phyloP scores from a whole-genome alignment of 2,329 filamentous ascomycete genomes.

The Epichloe glyceriae region DNA sequence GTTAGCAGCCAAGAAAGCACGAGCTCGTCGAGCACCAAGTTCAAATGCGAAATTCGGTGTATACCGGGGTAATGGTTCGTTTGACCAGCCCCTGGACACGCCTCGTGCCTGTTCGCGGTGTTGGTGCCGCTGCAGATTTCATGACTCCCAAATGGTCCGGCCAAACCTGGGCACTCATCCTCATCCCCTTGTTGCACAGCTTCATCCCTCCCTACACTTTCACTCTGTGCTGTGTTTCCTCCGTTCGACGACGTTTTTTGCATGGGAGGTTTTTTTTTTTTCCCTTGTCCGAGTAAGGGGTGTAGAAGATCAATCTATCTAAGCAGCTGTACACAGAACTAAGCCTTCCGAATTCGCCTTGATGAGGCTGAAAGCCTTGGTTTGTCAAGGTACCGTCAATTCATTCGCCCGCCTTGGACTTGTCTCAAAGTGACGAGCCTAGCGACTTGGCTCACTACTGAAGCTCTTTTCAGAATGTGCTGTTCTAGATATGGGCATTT shows the following conservation, averaged over 20 bases:
- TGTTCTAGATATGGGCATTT: neutral
- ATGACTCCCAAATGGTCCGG: neutral
- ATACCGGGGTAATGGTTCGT: slow-evolving; percentile 21
- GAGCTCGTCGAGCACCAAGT: slow-evolving; percentile 11
- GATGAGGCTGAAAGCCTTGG: neutral
- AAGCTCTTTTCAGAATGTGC: neutral
- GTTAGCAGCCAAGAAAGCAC: slow-evolving; percentile 19
- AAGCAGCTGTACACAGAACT: neutral
- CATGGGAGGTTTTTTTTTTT: rapidly evolving
- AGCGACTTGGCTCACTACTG: neutral
- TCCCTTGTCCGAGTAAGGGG: too few species aligned
- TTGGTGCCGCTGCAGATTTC: slow-evolving; percentile 6
- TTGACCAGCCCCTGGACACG: slow-evolving; percentile 3
- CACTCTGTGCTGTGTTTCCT: neutral
- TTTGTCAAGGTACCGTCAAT: neutral
- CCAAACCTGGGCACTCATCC: neutral
- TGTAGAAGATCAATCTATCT: neutral
- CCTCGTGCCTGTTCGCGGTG: neutral
- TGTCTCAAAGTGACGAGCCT: neutral
- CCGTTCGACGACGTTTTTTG: neutral
- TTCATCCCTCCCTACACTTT: neutral
- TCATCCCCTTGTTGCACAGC: slow-evolving; percentile 1
- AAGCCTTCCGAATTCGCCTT: neutral
- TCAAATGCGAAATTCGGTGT: slow-evolving; percentile 23
- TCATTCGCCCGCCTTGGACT: neutral